These are phyloP conservation scores for Aspergillus sp. DNA, from an alignment of 2,329 filamentous ascomycete genomes.

Conservation along the genomic window DNA sequence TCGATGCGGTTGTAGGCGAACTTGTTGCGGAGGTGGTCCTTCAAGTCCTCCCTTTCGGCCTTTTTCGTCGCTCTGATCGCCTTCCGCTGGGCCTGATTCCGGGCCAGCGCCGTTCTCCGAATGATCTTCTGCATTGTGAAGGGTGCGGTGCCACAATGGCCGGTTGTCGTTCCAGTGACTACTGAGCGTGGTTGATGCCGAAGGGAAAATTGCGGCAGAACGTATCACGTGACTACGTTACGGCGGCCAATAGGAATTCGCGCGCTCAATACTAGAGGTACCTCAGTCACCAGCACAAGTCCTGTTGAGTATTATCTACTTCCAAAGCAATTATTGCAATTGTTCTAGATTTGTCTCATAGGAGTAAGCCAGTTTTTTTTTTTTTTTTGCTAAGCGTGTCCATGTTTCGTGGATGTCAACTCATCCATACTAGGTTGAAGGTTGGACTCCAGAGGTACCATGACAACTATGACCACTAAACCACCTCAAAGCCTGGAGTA, in stretches of 20 bases:
- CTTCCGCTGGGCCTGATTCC: constrained; percentile 58
- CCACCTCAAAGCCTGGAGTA: too few relatives aligned
- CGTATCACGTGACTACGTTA: constrained; percentile 13
- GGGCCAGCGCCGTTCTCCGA: constrained; percentile 64
- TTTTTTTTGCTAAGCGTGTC: too few relatives aligned
- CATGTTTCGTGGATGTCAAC: too few relatives aligned
- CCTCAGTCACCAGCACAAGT: too few relatives aligned
- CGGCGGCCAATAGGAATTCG: neutral
- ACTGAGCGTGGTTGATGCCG: constrained; percentile 1
- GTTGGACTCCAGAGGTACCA: too few relatives aligned
- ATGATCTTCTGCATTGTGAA: constrained; percentile 68
- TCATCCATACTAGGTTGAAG: too few relatives aligned
- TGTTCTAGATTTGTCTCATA: too few relatives aligned
- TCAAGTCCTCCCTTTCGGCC: constrained; percentile 39
- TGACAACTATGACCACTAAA: too few relatives aligned
- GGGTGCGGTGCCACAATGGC: constrained; percentile 31
- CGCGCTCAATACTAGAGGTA: neutral
- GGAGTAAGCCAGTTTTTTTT: too few relatives aligned
- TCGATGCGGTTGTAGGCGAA: constrained; percentile 33
- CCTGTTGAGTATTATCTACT: too few relatives aligned
- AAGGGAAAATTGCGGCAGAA: constrained; percentile 23
- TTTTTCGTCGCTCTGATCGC: constrained; percentile 44
- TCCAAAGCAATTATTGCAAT: too few relatives aligned
- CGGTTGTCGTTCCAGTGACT: constrained; percentile 12
- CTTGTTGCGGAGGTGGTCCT: constrained; percentile 25